These are phyloP conservation scores for Colletotrichum endophyticum DNA, from an alignment of 2,329 filamentous ascomycete genomes.

Conservation along the genomic window DNA sequence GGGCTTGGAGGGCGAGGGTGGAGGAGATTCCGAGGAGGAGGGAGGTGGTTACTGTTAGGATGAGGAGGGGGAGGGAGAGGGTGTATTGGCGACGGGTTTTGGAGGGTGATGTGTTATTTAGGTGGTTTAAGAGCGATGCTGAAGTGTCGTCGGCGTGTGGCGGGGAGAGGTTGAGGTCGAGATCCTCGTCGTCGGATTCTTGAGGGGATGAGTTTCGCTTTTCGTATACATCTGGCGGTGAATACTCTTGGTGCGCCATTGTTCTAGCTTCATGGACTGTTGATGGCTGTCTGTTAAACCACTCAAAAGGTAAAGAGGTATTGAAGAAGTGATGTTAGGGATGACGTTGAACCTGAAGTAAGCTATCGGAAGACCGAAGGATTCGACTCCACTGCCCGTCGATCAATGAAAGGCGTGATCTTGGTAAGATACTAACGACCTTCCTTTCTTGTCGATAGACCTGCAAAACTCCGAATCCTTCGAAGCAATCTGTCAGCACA, in stretches of 20 bases:
- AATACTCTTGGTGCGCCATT: not conserved
- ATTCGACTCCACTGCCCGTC: not conserved
- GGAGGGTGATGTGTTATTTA: accelerated
- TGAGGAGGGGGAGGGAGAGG: not conserved
- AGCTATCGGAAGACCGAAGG: not conserved
- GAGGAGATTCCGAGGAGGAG: not conserved
- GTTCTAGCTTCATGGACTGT: accelerated
- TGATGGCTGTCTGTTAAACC: accelerated
- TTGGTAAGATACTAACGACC: not conserved
- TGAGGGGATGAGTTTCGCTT: accelerated
- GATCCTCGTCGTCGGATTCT: not conserved
- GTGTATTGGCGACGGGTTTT: not conserved
- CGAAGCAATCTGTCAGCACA: not conserved
- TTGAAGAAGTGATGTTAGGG: not conserved
- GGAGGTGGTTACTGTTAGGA: not conserved
- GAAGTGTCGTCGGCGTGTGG: accelerated
- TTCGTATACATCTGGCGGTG: not conserved
- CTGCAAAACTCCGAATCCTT: not conserved
- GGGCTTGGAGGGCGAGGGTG: not conserved
- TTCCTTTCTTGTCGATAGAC: not conserved
- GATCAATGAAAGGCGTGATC: not conserved
- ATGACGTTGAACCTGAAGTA: not conserved
- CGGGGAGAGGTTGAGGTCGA: accelerated
- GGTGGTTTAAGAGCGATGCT: not conserved
- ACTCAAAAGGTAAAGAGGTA: not conserved